Conservation (phyloP, 2,329 filamentous ascomycete genomes). For the Diaporthe amygdali region DNA sequence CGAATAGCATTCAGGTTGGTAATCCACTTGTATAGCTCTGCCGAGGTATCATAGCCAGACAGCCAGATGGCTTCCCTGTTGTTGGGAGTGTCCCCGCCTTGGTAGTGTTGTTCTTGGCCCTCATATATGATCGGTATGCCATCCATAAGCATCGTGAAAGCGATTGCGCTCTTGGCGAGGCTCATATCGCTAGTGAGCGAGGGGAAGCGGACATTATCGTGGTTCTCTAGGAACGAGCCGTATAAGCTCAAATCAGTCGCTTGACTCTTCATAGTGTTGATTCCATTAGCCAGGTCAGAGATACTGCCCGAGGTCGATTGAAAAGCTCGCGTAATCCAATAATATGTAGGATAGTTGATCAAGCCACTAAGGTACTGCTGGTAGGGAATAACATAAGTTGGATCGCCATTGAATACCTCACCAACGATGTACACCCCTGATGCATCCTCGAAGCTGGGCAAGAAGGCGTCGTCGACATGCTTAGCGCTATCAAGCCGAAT, state of each 20-base stretch:
- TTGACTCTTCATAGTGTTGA: constrained; percentile 30
- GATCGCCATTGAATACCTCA: constrained; percentile 55
- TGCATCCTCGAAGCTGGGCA: constrained; percentile 46
- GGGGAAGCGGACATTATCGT: constrained; percentile 51
- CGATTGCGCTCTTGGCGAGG: constrained; percentile 57
- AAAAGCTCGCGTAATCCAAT: constrained; percentile 34
- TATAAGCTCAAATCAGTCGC: constrained; percentile 42
- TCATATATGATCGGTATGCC: constrained; percentile 65
- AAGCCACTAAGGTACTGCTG: constrained; percentile 52
- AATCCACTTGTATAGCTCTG: constrained; percentile 51
- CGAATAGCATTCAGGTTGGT: constrained; percentile 55
- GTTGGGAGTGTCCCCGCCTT: constrained; percentile 44
- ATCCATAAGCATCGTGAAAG: constrained; percentile 58
- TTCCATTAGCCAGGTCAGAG: constrained; percentile 38
- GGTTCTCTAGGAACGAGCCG: constrained; percentile 54
- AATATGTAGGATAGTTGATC: constrained; percentile 55
- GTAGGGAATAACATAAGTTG: constrained; percentile 48
- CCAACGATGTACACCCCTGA: constrained; percentile 56
- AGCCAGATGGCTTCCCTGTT: constrained; percentile 58
- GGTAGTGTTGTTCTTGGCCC: constrained; percentile 62
- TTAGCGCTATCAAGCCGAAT: constrained; percentile 55
- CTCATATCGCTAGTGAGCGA: constrained; percentile 51
- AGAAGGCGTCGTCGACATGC: constrained; percentile 55
- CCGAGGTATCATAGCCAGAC: constrained; percentile 47
- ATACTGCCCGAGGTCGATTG: constrained; percentile 37